Evolutionary conservation across 495 filamentous ascomycete genomes (phyloP), one percentile per base, ranked within the genome.

Genomic region (Evernia prunastri): DNA sequence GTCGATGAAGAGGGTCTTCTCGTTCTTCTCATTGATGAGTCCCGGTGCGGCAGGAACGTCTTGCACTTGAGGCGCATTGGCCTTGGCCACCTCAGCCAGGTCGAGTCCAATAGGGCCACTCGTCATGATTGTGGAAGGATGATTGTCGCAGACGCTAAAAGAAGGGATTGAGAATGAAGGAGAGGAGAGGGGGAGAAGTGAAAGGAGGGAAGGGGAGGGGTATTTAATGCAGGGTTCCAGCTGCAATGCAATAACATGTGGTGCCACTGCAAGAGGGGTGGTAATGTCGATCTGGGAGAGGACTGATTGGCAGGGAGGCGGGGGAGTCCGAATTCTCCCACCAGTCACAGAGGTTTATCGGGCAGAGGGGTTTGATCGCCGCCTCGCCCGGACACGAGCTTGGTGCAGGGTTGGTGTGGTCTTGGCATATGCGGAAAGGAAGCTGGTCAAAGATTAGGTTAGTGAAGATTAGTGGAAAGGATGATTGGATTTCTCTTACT

Each of bases 31-130:
- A 29, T 65, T 60, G 29, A 51, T 27, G 3, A 35, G 3, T 1
- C 63, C 56, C 1, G 63, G 63, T 12, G 63, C 63, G 12, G 63
- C 56, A 36, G 63, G 61, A 31, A 64, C 61, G 54, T 64, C 61
- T 5, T 33, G 33, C 10, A 64, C 17, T 56, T 64, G 61, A 59
- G 61, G 63, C 40, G 56, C 63, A 60, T 65, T 59, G 17, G 63
- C 13, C 31, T 65, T 65, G 56, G 63, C 27, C 11, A 65, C 63
- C 42, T 65, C 63, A 3, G 63, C 63, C 40, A 65, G 37, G 31
- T 65, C 63, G 20, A 65, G 63, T 49, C 56, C 63, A 23, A 45
- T 47, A 23, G 63, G 23, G 29, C 63, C 63, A 35, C 62, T 64
- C 17, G 56, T 65, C 63, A 65, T 65, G 63, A n/a, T 65, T 27